Evolutionary conservation across 2,329 filamentous ascomycete genomes (phyloP).

Genomic region (Trichoderma simmonsii): DNA sequence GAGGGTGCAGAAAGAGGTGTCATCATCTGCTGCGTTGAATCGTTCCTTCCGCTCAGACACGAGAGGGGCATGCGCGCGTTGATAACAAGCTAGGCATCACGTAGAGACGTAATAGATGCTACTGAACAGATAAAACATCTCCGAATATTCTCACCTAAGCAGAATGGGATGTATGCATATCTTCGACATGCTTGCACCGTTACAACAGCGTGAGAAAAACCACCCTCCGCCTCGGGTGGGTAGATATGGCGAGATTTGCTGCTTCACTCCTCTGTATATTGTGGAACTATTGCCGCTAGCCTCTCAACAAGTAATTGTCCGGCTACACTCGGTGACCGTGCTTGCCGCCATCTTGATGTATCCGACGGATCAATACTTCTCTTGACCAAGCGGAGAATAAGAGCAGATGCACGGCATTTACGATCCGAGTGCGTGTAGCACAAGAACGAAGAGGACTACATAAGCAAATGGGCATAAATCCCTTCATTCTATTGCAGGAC

Average conservation of each 20-base stretch:
- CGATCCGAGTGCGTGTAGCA: background rate
- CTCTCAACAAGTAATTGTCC: background rate
- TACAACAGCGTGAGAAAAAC: background rate
- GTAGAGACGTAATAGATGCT: background rate
- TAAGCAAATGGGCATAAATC: background rate
- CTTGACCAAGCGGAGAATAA: background rate
- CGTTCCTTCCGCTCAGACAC: background rate
- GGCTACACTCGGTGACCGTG: background rate
- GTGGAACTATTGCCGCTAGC: background rate
- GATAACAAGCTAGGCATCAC: background rate
- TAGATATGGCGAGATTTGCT: background rate
- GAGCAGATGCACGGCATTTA: background rate
- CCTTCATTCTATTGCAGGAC: background rate
- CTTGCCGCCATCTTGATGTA: background rate
- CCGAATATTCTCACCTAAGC: background rate
- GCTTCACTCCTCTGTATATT: background rate
- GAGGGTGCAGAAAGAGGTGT: background rate
- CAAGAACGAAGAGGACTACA: background rate
- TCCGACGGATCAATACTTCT: background rate
- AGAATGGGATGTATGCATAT: background rate
- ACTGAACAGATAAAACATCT: background rate
- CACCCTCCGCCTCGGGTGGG: background rate
- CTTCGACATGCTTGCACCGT: background rate
- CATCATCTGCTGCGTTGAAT: background rate
- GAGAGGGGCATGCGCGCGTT: background rate